Evolutionary conservation across 257 asterid species (phyloP), one percentile per base, ranked within the genome.

Genomic region (Nicotiana paniculata): DNA sequence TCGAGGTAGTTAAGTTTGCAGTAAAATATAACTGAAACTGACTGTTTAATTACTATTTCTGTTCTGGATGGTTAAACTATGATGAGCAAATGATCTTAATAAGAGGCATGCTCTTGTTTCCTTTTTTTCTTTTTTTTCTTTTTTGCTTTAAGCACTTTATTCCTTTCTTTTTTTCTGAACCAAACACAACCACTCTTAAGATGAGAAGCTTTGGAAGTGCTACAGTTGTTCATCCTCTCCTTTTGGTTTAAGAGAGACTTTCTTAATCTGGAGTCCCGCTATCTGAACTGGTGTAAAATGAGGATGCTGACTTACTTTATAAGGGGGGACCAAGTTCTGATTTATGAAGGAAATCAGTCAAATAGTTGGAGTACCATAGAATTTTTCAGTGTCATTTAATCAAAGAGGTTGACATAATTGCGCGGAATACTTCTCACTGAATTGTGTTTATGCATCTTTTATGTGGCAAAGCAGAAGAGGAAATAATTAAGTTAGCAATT

Each of bases 1-100:
- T 96, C 82, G 97, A 96, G 98, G 99, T 96, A 89, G 81, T 43
- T 15, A 35, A 43, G 18, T 63, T 83, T 35, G 51, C n/a, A 82
- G 62, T 26, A 75, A 21, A 55, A 51, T 39, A 48, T 75, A 13
- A 28, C 43, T 15, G 26, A 51, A 75, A 51, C 17, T 75, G 43
- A 32, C 37, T 74, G 39, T 26, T 75, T 13, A 0, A 28, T 7
- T 75, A 26, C 30, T 51, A 51, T 75, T 26, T 51, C 79, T 75
- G 46, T 48, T 75, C 43, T 51, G 79, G 28, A 75, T 75, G 37
- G 28, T 72, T 51, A 51, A 74, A 51, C 28, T 75, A 48, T 6
- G 8, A 26, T 26, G 79, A 51, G 43, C 43, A 75, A 26, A 48
- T 61, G 79, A 75, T 75, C 26, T 51, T 51, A 51, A 30, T 51